Conservation (phyloP, 2,329 filamentous ascomycete genomes). For the Dactylellina parvicollis region DNA sequence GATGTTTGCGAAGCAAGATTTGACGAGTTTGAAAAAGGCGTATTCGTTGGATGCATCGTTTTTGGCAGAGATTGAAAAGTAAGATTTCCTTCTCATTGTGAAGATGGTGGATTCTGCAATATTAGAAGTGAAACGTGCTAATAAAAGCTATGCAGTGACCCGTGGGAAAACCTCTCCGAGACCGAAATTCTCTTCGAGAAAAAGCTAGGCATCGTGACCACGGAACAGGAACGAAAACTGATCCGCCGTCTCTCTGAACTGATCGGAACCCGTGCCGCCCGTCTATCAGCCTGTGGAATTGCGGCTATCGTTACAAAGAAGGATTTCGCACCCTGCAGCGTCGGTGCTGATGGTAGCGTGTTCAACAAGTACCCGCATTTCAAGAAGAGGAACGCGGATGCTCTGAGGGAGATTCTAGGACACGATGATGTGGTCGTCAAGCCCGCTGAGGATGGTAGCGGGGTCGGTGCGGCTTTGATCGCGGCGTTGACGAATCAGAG, state of each 20-base stretch:
- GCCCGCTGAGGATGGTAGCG: conserved; percentile 92
- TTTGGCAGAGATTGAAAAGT: conserved; percentile 90
- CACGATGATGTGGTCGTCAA: conserved; percentile 73
- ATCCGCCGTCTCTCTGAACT: conserved; percentile 88
- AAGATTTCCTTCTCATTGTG: neutral
- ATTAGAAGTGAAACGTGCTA: no score
- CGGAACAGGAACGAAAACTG: conserved; percentile 83
- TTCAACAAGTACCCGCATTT: conserved; percentile 99
- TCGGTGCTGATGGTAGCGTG: conserved; percentile 94
- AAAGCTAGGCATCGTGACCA: conserved; percentile 76
- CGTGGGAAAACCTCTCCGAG: conserved; percentile 93
- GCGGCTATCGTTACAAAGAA: conserved; percentile 98
- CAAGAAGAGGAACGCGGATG: conserved; percentile 88
- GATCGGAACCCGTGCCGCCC: conserved; percentile 92
- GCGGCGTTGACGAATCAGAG: conserved; percentile 76
- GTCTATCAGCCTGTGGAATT: conserved; percentile 92
- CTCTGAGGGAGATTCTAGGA: conserved; percentile 94
- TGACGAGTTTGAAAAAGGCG: conserved; percentile 79
- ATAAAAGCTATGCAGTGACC: conserved; percentile 70
- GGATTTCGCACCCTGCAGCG: conserved; percentile 84
- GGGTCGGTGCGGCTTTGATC: conserved; percentile 96
- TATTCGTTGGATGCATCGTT: conserved; percentile 94
- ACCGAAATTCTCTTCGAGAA: conserved; percentile 82
- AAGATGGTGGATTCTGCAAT: neutral
- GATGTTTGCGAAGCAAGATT: conserved; percentile 86